Base-by-base conservation (phyloP, 179 eudicot species). In the Spinacia oleracea region DNA sequence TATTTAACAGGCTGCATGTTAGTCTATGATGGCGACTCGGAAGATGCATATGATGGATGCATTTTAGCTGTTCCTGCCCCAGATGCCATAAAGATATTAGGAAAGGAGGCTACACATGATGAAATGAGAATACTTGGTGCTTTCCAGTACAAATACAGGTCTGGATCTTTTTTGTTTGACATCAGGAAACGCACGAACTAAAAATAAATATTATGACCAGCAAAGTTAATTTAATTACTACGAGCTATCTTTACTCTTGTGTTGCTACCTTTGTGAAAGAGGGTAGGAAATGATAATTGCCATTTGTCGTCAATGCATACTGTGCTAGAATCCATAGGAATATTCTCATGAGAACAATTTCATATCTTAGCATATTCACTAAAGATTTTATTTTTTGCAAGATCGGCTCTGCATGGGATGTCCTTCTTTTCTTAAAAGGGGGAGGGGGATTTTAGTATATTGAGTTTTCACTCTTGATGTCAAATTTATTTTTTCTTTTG, bases 81-180 rank as follows among this genome's bases (percentile, higher is more conserved):
- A 0, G 97, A 95, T 78, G 89, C 97, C 56, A 73, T 94, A 63
- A 83, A 80, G 73, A 73, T 94, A 80, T 80, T 94, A 81, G 97
- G 97, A 68, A 82, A 86, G 56, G 87, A 92, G 69, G 97, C 93
- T 55, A 91, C 98, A 40, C 74, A 77, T 74, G 91, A 94, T 70
- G 98, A 94, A 89, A 68, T 16, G 23, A 83, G 93, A 86, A 78
- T 94, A 72, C 90, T 94, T 18, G 97, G 98, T 58, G 97, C 98
- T 71, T 94, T 94, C 78, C 92, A 93, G 55, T 94, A 93, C 78
- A 89, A 83, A 3, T 89, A 93, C 64, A 94, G 97, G 98, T 94
- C 72, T 46, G 70, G 65, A 74, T 53, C 55, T 32, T 16, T 29
- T 29, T 58, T 32, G n/a, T 68, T 46, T 53, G 34, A 48, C 46